These are phyloP conservation scores for Monosporascus sp. DNA, from an alignment of 2,329 filamentous ascomycete species.

Conservation along the genomic window DNA sequence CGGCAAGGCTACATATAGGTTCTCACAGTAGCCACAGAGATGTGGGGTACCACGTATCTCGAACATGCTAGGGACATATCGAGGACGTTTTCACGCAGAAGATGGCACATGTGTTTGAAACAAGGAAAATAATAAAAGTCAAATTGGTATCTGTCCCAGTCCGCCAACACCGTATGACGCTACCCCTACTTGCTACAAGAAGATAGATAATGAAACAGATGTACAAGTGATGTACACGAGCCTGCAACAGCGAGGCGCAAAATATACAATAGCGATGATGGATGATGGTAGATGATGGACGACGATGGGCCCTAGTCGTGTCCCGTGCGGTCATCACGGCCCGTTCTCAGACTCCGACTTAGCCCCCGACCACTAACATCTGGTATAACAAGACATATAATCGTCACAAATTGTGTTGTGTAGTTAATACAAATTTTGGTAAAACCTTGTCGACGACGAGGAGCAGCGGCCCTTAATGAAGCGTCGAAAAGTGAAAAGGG, in stretches of 20 bases:
- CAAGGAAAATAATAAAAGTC: not conserved
- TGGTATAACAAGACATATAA: not conserved
- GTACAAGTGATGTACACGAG: not conserved
- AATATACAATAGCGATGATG: not conserved
- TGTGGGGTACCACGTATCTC: too few relatives aligned
- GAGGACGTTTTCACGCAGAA: not conserved
- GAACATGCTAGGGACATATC: too few relatives aligned
- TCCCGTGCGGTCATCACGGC: too few relatives aligned
- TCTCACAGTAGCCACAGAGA: too few relatives aligned
- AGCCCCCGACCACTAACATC: not conserved
- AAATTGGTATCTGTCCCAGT: slow-evolving; percentile 4
- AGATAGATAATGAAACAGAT: not conserved
- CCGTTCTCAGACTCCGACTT: not conserved
- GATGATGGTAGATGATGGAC: not conserved
- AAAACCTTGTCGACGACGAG: too few relatives aligned
- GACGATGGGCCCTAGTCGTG: not conserved
- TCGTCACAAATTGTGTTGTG: not conserved
- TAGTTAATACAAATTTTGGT: not conserved
- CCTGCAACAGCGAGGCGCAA: not conserved
- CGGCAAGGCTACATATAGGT: too few relatives aligned
- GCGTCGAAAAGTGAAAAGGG: too few relatives aligned
- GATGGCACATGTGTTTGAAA: not conserved
- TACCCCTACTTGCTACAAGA: not conserved
- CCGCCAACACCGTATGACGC: not conserved
- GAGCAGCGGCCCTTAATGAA: too few relatives aligned